Evolutionary conservation across 2,329 filamentous ascomycete genomes (phyloP), one percentile per base, ranked within the genome.

Genomic region (Ceratocystis eucalypticola): DNA sequence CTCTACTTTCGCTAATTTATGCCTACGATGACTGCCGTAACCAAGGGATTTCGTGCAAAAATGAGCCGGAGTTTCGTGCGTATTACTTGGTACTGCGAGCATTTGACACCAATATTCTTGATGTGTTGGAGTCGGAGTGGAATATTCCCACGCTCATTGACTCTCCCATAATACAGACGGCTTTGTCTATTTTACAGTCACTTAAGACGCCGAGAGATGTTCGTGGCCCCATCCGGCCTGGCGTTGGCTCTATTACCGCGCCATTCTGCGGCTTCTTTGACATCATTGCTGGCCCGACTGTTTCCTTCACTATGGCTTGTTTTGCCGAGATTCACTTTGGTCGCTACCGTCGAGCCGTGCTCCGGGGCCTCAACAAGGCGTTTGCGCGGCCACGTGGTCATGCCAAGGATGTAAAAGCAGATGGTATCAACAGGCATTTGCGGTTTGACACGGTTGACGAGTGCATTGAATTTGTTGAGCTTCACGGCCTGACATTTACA

Each of bases 221-320:
- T n/a, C 80, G 81, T 33, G 84, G 84, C 0, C 84, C 84, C 0
- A 73, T 86, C 62, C 79, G 78, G 62, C 80, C 80, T 8, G 76
- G 74, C 0, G 28, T 61, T 10, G 67, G 67, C 28, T 64, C 67
- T 3, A 15, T 68, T 15, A 64, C 67, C 6, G 67, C 62, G 25
- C 77, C 79, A 0, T 82, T 79, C 57, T 75, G 77, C 28, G 78
- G 80, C 20, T 87, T 82, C 72, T 87, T 88, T 71, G 77, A 80
- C 28, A 84, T 88, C 61, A 76, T 88, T 33, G 78, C 82, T 69
- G 78, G 80, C 50, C 75, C 77, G 0, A 74, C 77, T 17, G 80
- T 86, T 1, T 87, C 85, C 0, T 88, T 88, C 71, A 86, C 84
- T 0, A 86, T 88, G 83, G 85, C 84, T 15, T 88, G 85, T 70